Conservation (phyloP, 345 rosid species). For the Murraya koenigii region DNA sequence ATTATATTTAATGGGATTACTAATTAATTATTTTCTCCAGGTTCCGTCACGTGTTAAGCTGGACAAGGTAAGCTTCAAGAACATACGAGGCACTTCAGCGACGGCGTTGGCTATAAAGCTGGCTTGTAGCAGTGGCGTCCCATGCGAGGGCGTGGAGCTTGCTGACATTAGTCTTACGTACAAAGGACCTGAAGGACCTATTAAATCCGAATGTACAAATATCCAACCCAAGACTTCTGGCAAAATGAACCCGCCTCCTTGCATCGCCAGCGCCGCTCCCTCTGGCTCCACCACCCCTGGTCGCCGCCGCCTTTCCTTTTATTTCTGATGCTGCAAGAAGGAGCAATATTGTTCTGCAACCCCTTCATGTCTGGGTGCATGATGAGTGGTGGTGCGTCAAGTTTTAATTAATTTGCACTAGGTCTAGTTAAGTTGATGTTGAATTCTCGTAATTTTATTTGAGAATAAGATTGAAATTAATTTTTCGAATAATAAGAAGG, state of each 20-base stretch:
- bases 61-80: slow-evolving; percentile 17
- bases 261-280: neutral
- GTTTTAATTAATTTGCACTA: too few relatives aligned
- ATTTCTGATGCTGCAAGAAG: neutral
- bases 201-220: slow-evolving; percentile 22
- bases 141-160: slow-evolving; percentile 26
- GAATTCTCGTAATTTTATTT: too few relatives aligned
- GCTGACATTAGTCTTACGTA: slow-evolving; percentile 25
- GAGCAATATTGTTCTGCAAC: neutral
- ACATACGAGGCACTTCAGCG: slow-evolving; percentile 28
- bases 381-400: neutral
- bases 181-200: slow-evolving; percentile 8
- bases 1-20: too few relatives aligned
- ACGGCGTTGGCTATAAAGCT: slow-evolving; percentile 16
- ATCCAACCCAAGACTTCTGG: slow-evolving; percentile 23
- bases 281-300: neutral
- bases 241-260: slow-evolving; percentile 11
- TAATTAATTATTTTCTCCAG: neutral
- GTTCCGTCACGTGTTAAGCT: slow-evolving; percentile 24
- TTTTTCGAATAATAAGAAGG: too few relatives aligned
- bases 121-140: slow-evolving; percentile 20
- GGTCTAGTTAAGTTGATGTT: too few relatives aligned
- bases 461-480: too few relatives aligned
- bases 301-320: neutral
- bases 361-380: neutral